phyloP scores from a whole-genome alignment of 148 eudicot species.

The Nepenthes mirabilis region DNA sequence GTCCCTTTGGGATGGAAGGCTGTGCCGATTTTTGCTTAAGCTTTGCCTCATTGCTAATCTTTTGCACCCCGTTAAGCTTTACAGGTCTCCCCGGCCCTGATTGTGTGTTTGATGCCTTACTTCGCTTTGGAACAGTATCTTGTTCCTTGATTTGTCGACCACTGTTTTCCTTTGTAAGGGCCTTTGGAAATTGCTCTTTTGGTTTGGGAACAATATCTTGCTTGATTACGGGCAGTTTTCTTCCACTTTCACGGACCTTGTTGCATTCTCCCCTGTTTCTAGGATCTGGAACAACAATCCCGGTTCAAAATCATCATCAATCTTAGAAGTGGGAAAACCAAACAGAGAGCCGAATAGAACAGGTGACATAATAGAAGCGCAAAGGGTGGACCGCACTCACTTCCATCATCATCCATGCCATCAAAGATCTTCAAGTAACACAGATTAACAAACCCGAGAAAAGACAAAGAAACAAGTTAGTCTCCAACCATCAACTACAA shows the following conservation, averaged over 20 bases:
- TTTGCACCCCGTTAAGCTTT: constrained; percentile 20
- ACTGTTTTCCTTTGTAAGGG: constrained; percentile 29
- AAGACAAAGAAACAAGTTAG: constrained; percentile 25
- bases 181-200: constrained; percentile 23
- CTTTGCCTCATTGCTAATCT: constrained; percentile 17
- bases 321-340: constrained; percentile 31
- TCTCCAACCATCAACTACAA: constrained; percentile 5
- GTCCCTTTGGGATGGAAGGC: constrained; percentile 33
- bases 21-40: constrained; percentile 33
- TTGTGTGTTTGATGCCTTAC: constrained; percentile 27
- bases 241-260: constrained; percentile 39
- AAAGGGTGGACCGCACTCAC: constrained; percentile 47
- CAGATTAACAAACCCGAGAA: constrained; percentile 7
- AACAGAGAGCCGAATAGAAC: constrained; percentile 28
- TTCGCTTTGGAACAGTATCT: constrained; percentile 31
- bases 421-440: constrained; percentile 16
- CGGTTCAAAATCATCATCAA: constrained; percentile 15
- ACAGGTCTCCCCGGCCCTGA: constrained; percentile 55
- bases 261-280: constrained; percentile 52
- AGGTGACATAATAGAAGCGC: constrained; percentile 13
- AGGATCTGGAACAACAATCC: constrained; percentile 59
- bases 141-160: constrained; percentile 26
- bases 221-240: constrained; percentile 31
- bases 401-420: constrained; percentile 21
- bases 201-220: constrained; percentile 17